Evolutionary conservation across 495 filamentous ascomycete genomes (phyloP), one percentile per base, ranked within the genome.

Genomic region (Aspergillus sclerotioniger): DNA sequence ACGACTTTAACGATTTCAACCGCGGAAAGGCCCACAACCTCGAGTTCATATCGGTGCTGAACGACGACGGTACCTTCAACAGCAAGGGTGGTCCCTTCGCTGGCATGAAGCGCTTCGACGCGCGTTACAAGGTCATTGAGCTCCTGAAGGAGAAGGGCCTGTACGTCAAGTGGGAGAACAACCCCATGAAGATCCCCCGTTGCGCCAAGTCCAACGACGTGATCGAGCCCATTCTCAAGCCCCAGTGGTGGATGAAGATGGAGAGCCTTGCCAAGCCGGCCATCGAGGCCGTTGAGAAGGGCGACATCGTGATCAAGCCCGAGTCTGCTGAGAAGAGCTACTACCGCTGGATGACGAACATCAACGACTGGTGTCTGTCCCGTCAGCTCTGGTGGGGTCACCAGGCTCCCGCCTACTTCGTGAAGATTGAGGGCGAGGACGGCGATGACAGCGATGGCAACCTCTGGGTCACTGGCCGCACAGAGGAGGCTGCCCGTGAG

Each of bases 331-430:
- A 88, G 72, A 88, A 85, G 75, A 84, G 73, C 61, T 92, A 90
- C 67, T 85, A 78, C 67, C 79, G 81, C 50, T 92, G 89, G 89
- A 78, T 92, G 76, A 69, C 79, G 39, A 82, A 84, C 60, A 81
- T 90, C 68, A 86, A 90, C 50, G 89, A 92, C 67, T 91, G 90
- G 90, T 93, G 89, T 75, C 73, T 93, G 35, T 90, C 87, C 8
- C 75, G 90, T 60, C 90, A 93, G 71, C 81, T 93, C 20, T 93
- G 90, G 90, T 92, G 89, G 89, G 90, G 90, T 49, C 90, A 93
- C 69, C 87, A 87, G 66, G 82, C 83, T 33, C 89, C 89, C 7
- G 88, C 86, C 8, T 93, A 90, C 69, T 84, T 85, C 54, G 83
- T 89, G 53, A 79, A 84, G 56, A 69, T 91, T 35, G 87, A 91